These are phyloP conservation scores for Dipteronia dyeriana DNA, from an alignment of 345 rosid genomes.

Conservation along the genomic window DNA sequence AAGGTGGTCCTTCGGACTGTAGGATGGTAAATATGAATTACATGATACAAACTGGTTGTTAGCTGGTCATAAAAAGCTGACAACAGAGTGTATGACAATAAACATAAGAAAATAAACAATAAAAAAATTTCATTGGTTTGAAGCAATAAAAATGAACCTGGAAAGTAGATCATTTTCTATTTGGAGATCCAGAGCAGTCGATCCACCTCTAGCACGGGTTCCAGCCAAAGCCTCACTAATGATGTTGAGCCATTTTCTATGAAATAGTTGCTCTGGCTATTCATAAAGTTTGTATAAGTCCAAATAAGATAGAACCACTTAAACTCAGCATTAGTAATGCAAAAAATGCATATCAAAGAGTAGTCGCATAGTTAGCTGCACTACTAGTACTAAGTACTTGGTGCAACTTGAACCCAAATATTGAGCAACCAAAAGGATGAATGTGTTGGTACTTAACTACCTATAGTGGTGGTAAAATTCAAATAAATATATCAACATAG, in stretches of 20 bases:
- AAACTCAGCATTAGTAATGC: constrained; percentile 2
- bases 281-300: constrained; percentile 52
- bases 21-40: constrained; percentile 8
- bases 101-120: neutral
- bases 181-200: constrained; percentile 63
- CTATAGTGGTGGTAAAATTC: neutral
- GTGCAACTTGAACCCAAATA: neutral
- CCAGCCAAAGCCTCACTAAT: constrained; percentile 90
- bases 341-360: neutral
- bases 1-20: constrained; percentile 83
- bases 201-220: constrained; percentile 80
- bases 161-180: constrained; percentile 76
- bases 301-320: constrained; percentile 33
- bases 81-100: neutral
- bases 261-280: constrained; percentile 97
- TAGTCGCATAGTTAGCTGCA: neutral
- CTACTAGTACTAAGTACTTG: neutral
- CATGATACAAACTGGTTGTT: neutral
- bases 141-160: constrained; percentile 45
- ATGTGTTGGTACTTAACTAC: neutral
- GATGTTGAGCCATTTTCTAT: constrained; percentile 62
- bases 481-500: neutral
- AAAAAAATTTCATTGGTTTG: neutral
- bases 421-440: neutral
- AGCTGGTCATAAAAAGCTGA: constrained; percentile 11